Evolutionary conservation across 2,329 filamentous ascomycete species (phyloP), one percentile per base, ranked within the genome.

Genomic region (Westerdykella sp.): DNA sequence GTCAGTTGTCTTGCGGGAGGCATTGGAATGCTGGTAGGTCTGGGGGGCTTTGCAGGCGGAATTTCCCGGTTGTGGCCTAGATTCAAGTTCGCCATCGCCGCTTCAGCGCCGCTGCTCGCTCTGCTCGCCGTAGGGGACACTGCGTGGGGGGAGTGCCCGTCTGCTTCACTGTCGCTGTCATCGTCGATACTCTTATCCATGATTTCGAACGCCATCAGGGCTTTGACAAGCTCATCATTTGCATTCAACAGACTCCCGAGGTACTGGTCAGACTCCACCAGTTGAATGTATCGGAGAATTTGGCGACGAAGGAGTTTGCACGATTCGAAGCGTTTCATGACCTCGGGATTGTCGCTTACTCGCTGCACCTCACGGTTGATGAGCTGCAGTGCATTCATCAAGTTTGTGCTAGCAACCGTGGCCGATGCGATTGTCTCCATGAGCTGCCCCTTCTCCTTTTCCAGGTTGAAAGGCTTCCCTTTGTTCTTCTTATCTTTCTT

Each of bases 171-270:
- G 56, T 83, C 79, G 46, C 79, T 82, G 54, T 84, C 80, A 49
- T 83, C 79, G 51, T 88, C 85, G 50, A 91, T 85, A 38, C 86
- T 89, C 47, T 84, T 82, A 62, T 98, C 91, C 50, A 97, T 79
- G 55, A 96, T 87, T 68, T 97, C 91, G 60, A 89, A 98, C 0
- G 89, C 86, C 80, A 95, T 95, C 44, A 98, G 76, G 1, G 90
- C 88, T 48, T 84, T 84, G 34, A 97, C 87, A n/a, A 98, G 82
- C 67, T 95, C 87, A 57, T 98, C 93, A 58, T 98, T 97, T 51
- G 91, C 90, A 58, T 93, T 87, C 14, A 98, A 81, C 4, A 98
- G 76, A 47, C 87, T 84, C 34, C 91, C 93, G 7, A 98, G 82
- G 76, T 86, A 96, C 59, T 97, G 83, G 60, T 97, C 91, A 2